Evolutionary conservation across 768 basidiomycete species (phyloP), one percentile per base, ranked within the genome.

Genomic region (Russula vinacea): DNA sequence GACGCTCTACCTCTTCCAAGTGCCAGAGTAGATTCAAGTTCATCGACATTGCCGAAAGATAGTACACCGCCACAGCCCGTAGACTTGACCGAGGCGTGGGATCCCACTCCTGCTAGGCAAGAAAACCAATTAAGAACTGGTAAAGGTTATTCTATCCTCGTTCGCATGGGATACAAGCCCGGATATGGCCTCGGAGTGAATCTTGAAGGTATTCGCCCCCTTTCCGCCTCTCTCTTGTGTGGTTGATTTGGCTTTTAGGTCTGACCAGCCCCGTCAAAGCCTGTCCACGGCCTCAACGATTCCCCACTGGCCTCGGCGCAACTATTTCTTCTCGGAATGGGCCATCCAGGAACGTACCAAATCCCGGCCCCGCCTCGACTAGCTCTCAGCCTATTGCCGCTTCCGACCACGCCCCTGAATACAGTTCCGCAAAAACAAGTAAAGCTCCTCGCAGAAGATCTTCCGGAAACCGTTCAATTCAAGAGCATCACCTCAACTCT

Each of bases 131-230:
- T 51, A 10, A 58, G 9, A 53, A 65, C 33, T 6, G 65, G 61
- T 24, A 56, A 50, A 26, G 67, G 67, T 13, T 68, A 66, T 56
- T 51, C 65, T 16, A 62, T 68, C 5, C 67, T 68, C 24, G 49
- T 68, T 51, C 60, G 67, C 26, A 68, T 68, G 67, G 67, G 67
- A 9, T 68, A 50, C 47, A 62, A 62, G n/a, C 67, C 67, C 11
- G 67, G 67, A 10, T 40, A 35, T 32, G 67, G 67, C 40, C 65
- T 68, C 29, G 67, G 67, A 45, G 35, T 62, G 49, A 67, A 67
- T 19, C 56, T 68, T 40, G 67, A 68, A 68, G 67, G 67, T 67
- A 60, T 56, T 60, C 26, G 50, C 45, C 8, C 32, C 54, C n/a
- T 33, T 40, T 47, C 47, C 39, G 17, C 54, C 64, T n/a, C 26